Evolutionary conservation across 768 basidiomycete species (phyloP), one percentile per base, ranked within the genome.

Genomic region (Leccinellum rugosiceps): DNA sequence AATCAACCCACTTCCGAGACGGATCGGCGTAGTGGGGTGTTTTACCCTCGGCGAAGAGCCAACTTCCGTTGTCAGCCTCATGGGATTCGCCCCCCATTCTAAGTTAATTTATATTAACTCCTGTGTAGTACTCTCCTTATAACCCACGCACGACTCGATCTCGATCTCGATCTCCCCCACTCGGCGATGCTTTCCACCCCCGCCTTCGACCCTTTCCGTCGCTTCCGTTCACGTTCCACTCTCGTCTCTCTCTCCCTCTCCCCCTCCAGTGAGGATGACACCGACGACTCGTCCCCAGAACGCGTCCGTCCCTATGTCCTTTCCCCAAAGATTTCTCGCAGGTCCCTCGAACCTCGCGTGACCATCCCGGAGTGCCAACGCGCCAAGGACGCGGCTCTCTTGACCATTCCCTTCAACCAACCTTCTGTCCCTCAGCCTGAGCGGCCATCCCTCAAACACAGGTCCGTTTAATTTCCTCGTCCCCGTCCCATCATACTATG

Each of bases 241-340:
- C 32, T 46, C 3, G 31, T 15, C 15, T 41, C 56, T n/a, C 9
- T 41, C 38, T 41, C 28, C 14, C 43, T 10, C 17, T 45, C 48
- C 2, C 13, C 58, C 0, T 35, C 60, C 0, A 53, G 31, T n/a
- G 66, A 72, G 50, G 54, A 64, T 1, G 69, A 69, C 61, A 72
- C 52, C 13, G 72, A 72, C 19, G 56, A 50, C 10, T 64, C 60
- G 13, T 64, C 69, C 0, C 67, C 63, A 0, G 61, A 69, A 23
- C 53, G 44, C 31, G 50, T 26, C 43, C 50, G 9, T 46, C 9
- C 58, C 7, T 66, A 55, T 23, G 8, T 71, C 31, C 2, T 26
- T 34, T 2, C 34, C 1, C 38, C 57, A 1, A 63, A 53, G 54
- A 50, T 10, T 11, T 30, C 13, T 3, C 55, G 34, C 45, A 64